Evolutionary conservation across 2,329 filamentous ascomycete species (phyloP), one percentile per base, ranked within the genome.

Genomic region (Chalaropsis thielavioides): DNA sequence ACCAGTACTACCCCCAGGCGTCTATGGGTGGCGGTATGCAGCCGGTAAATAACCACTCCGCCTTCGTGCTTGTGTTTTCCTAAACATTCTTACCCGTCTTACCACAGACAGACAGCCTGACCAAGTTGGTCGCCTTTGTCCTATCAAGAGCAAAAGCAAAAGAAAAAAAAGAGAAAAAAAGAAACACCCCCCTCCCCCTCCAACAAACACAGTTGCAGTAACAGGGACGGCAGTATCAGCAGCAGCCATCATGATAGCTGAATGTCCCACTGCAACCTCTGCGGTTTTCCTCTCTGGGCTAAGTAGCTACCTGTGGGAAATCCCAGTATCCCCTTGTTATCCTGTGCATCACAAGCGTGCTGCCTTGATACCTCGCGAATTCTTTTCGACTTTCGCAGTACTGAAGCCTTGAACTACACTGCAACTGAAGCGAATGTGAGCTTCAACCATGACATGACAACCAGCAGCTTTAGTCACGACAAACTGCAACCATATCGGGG

Each of bases 1-100:
- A 82, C 68, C 83, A 83, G 69, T 83, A 82, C 67, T 46, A 62
- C 60, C 61, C 51, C 51, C 51, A 27, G 24, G 24, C 64, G 31
- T 62, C 67, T 24, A 68, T 68, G 67, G 44, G 44, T 54, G 67
- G 46, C 8, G 51, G 66, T 56, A 67, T 63, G 44, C 67, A 64
- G 65, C 67, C 66, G 64, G 68, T 68, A 68, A 66, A 66, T 63
- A 63, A 15, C 54, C 60, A 65, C 59, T 56, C 60, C 24, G 22
- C 51, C 43, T 40, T 63, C 46, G 17, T 56, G 13, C 13, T 56
- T 56, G 8, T 56, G 15, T 27, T 54, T 13, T 54, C 22, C 15
- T 35, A 11, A 31, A 35, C 51, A 24, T 31, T n/a, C 51, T 56
- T 17, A 15, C 13, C 2, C 31, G 22, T 17, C 27, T 35, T 8